Evolutionary conservation across 306 rosid species (phyloP).

Genomic region (Psophocarpus tetragonolobus): DNA sequence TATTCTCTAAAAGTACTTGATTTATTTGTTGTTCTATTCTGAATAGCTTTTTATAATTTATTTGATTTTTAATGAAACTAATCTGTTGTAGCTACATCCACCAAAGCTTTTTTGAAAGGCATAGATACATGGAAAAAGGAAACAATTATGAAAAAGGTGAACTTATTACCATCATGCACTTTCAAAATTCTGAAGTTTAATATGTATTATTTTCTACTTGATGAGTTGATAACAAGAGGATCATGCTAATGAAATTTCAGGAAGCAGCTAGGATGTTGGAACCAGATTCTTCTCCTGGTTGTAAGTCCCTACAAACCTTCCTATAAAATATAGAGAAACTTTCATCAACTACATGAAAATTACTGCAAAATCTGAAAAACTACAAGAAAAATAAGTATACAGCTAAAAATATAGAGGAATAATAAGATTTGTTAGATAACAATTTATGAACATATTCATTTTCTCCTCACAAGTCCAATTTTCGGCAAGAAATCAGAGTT

Average conservation of each 20-base stretch:
- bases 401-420: not conserved
- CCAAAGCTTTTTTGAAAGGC: constrained; percentile 77
- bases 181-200: not conserved
- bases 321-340: not conserved
- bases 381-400: not conserved
- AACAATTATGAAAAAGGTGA: constrained; percentile 70
- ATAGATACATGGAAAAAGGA: constrained; percentile 79
- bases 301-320: constrained; percentile 42
- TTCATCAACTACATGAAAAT: not conserved
- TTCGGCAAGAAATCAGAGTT: not conserved
- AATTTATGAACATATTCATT: not conserved
- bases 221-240: constrained; percentile 6
- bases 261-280: constrained; percentile 63
- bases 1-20: too few relatives aligned
- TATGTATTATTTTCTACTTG: not conserved
- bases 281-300: constrained; percentile 50
- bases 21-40: not conserved
- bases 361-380: not conserved
- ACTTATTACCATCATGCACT: not conserved
- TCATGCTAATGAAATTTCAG: constrained; percentile 49
- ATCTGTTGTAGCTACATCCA: constrained; percentile 59
- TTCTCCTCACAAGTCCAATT: not conserved
- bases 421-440: not conserved
- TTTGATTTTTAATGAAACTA: constrained; percentile 13
- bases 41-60: not conserved